A percentile compares a stretch with the other conserved stretches of the same genome.
These are phyloP conservation scores for Phytopythium montanum DNA, from an alignment of 352 stramenopile genomes.

Conservation along the genomic window DNA sequence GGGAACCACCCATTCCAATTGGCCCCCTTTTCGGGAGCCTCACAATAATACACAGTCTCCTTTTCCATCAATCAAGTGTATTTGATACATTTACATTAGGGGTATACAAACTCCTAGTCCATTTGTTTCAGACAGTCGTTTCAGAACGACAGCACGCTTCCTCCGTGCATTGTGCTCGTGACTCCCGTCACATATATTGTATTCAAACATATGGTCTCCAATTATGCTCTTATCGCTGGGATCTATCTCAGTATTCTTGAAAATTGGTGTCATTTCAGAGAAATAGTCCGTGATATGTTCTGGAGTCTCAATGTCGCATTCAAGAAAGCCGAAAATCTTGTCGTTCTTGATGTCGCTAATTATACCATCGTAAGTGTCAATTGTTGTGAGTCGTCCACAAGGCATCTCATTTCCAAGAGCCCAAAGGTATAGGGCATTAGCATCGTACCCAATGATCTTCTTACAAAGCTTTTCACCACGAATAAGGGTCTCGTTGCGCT, in stretches of 20 bases:
- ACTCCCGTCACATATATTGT: too few relatives aligned
- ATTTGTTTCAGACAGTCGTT: too few relatives aligned
- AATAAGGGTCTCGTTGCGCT: constrained; percentile 17
- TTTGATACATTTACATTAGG: too few relatives aligned
- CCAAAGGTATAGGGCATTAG: constrained; percentile 32
- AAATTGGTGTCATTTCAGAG: constrained; percentile 37
- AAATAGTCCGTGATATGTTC: constrained; percentile 29
- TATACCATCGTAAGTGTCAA: constrained; percentile 20
- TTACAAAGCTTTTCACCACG: constrained; percentile 17
- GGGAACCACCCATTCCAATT: too few relatives aligned
- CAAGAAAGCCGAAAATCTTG: constrained; percentile 35
- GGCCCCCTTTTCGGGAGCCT: too few relatives aligned
- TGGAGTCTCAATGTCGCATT: constrained; percentile 34
- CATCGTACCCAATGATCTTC: constrained; percentile 28
- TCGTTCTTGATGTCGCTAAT: constrained; percentile 26
- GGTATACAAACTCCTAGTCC: too few relatives aligned
- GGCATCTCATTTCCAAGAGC: constrained; percentile 26
- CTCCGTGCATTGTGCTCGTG: too few relatives aligned
- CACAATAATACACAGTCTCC: too few relatives aligned
- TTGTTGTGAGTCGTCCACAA: constrained; percentile 18
- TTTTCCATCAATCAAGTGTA: too few relatives aligned
- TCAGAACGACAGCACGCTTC: too few relatives aligned
- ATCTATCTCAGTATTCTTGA: constrained; percentile 32
- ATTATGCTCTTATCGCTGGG: constrained; percentile 13
- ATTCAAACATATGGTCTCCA: constrained; percentile 27